phyloP scores from a whole-genome alignment of 116 monocot genomes.

The Phalaenopsis hybrid region DNA sequence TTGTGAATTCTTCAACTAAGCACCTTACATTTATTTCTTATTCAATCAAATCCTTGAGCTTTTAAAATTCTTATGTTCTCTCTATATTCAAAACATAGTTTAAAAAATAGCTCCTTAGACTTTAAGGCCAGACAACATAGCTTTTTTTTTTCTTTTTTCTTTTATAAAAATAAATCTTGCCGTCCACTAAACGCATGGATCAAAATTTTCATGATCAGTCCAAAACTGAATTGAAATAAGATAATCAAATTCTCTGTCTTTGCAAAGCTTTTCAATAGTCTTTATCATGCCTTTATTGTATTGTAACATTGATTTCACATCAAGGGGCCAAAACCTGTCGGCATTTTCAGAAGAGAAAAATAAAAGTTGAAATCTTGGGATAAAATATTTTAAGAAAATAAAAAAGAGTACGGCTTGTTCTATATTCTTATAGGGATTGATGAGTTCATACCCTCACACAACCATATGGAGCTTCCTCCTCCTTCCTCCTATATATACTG shows the following conservation, averaged over 20 bases:
- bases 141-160: too few species aligned
- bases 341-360: neutral
- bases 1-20: too few species aligned
- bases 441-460: neutral
- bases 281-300: neutral
- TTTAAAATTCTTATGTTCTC: too few species aligned
- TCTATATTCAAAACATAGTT: too few species aligned
- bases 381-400: neutral
- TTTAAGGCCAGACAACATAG: too few species aligned
- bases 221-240: too few species aligned
- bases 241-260: neutral
- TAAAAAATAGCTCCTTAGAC: too few species aligned
- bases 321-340: conserved; percentile 2
- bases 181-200: too few species aligned
- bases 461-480: neutral
- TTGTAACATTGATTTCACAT: conserved; percentile 8
- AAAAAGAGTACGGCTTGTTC: conserved; percentile 1
- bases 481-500: neutral
- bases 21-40: too few species aligned
- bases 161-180: too few species aligned
- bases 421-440: conserved; percentile 12
- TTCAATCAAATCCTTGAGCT: too few species aligned
- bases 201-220: too few species aligned
- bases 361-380: neutral
- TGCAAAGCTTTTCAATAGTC: neutral